Base-by-base conservation (phyloP, 768 basidiomycete species). In the Phylloporus scabripes region DNA sequence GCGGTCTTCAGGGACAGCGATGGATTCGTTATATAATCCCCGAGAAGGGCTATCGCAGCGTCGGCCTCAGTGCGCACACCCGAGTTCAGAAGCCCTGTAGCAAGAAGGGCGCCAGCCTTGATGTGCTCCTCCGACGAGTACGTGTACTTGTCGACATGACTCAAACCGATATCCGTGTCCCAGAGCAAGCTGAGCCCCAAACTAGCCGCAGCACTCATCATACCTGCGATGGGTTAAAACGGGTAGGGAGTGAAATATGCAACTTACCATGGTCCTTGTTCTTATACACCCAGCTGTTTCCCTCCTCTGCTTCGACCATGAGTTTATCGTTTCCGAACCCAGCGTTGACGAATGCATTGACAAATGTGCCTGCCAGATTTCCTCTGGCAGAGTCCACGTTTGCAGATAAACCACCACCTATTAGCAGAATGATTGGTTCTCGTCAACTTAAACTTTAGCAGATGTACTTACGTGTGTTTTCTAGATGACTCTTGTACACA, bases 201-300 rank as follows among this genome's bases (percentile, higher is more conserved):
- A 48, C 91, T 94, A 4, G 96, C 96, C 23, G 94, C 84, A 20
- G 96, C 96, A 51, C 88, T 91, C 79, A 95, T 84, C 92, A 97
- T 98, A 46, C 89, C 89, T 91, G 53, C 1, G 24, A 23, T 17
- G 29, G 31, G 23, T 64, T 4, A 56, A 37, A 5, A 34, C 18
- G 45, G 2, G n/a, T 28, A 53, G 5, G 18, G 18, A 21, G 37
- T 14, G 9, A 33, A 44, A 31, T n/a, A 36, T 24, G 14, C 41
- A 12, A 62, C 76, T 18, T 50, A 85, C 94, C 96, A 54, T 96
- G 92, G 46, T 97, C 95, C 72, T 98, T 98, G 75, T 98, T 98
- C 79, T 98, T 98, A 77, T 98, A 99, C 50, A 99, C 92, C 93
- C 93, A 99, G 60, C 92, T 94, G 68, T 82, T 90, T 12, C 96